phyloP scores from a whole-genome alignment of 2,329 filamentous ascomycete species.

The Beauveria sp. region DNA sequence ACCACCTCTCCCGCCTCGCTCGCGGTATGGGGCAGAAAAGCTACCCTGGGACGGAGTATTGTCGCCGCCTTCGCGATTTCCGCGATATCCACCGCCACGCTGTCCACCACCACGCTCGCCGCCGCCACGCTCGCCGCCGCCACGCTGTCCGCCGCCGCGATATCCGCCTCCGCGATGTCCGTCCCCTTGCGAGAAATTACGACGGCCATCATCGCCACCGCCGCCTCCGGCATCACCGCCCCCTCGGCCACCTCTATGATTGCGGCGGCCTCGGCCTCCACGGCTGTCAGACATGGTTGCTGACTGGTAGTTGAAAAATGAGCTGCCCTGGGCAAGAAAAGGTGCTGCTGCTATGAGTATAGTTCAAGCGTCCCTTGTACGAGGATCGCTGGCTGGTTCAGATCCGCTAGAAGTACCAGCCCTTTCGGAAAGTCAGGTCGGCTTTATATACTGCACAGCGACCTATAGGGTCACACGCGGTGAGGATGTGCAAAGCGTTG shows the following conservation, averaged over 20 bases:
- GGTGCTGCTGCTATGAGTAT: not conserved
- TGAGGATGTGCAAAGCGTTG: too few relatives aligned
- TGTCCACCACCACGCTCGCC: not conserved
- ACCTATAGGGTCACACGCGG: too few relatives aligned
- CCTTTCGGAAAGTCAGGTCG: too few relatives aligned
- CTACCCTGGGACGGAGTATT: not conserved
- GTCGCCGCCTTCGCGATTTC: constrained; percentile 6
- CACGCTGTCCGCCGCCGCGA: not conserved
- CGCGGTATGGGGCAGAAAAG: not conserved
- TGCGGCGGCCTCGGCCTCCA: not conserved
- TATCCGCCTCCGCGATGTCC: too few relatives aligned
- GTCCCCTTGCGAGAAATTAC: too few relatives aligned
- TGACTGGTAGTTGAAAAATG: too few relatives aligned
- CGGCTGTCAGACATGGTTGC: not conserved
- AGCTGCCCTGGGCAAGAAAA: not conserved
- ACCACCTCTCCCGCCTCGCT: not conserved
- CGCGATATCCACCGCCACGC: not conserved
- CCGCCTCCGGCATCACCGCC: not conserved
- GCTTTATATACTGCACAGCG: too few relatives aligned
- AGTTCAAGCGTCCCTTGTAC: too few relatives aligned
- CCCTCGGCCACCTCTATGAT: not conserved
- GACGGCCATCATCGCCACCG: too few relatives aligned
- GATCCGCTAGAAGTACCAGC: too few relatives aligned
- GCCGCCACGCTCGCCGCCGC: constrained; percentile 14
- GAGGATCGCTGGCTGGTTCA: too few relatives aligned